Conservation (phyloP, 2,329 filamentous ascomycete species). For the Acrocalymma vagum region DNA sequence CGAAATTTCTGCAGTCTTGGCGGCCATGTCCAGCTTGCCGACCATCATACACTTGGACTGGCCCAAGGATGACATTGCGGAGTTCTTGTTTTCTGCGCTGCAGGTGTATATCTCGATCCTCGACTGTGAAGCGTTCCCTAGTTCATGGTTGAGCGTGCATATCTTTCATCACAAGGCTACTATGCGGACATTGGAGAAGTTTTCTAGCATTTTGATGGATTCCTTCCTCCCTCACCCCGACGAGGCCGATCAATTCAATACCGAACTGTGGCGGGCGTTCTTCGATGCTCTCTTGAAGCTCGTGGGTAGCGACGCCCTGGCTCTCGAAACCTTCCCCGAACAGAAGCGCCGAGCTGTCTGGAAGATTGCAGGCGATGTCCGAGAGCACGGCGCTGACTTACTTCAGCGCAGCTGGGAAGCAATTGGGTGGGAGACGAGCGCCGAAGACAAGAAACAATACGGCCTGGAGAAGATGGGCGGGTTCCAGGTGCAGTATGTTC, state of each 20-base stretch:
- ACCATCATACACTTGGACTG: constrained; percentile 79
- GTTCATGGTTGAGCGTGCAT: constrained; percentile 89
- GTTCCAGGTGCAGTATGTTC: constrained; percentile 98
- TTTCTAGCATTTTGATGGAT: constrained; percentile 81
- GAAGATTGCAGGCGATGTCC: constrained; percentile 98
- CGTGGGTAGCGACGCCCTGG: constrained; percentile 86
- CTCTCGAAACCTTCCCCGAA: constrained; percentile 94
- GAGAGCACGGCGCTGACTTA: constrained; percentile 88
- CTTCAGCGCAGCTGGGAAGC: constrained; percentile 89
- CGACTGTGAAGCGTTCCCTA: constrained; percentile 86
- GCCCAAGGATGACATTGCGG: constrained; percentile 75
- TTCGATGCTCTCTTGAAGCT: constrained; percentile 89
- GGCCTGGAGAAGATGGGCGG: constrained; percentile 87
- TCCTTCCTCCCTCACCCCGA: constrained; percentile 88
- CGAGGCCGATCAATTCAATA: constrained; percentile 90
- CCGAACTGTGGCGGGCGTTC: constrained; percentile 91
- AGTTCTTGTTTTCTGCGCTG: constrained; percentile 79
- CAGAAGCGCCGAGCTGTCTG: constrained; percentile 96
- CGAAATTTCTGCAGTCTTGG: constrained; percentile 87
- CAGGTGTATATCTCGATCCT: constrained; percentile 90
- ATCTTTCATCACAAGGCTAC: constrained; percentile 93
- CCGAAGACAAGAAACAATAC: constrained; percentile 80
- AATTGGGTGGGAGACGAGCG: constrained; percentile 92
- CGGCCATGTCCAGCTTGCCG: constrained; percentile 78
- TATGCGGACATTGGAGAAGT: constrained; percentile 83